Evolutionary conservation across 2,329 filamentous ascomycete genomes (phyloP).

Genomic region (Zelopaecilomyces penicillatus): DNA sequence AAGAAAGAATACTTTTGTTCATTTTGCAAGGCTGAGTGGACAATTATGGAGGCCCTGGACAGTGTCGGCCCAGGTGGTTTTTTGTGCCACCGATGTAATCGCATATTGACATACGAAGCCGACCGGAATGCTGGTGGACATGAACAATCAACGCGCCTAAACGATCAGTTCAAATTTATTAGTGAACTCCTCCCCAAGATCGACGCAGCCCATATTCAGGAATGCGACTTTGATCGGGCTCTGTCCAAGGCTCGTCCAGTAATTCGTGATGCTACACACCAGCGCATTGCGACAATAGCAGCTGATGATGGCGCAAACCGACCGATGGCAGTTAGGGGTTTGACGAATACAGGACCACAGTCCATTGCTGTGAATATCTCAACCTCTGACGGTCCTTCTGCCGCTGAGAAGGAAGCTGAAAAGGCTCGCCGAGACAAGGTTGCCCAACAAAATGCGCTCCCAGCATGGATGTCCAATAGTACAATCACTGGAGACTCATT

Average conservation of each 20-base stretch:
- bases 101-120: constrained; percentile 54
- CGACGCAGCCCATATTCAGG: constrained; percentile 65
- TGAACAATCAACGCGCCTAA: constrained; percentile 65
- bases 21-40: constrained; percentile 78
- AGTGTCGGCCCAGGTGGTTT: constrained; percentile 64
- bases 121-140: constrained; percentile 62
- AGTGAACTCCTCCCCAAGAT: constrained; percentile 69
- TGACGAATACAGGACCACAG: constrained; percentile 58
- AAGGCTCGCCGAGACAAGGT: constrained; percentile 56
- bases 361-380: constrained; percentile 64
- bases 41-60: constrained; percentile 81
- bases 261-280: constrained; percentile 57
- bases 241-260: constrained; percentile 56
- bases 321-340: constrained; percentile 61
- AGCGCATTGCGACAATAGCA: constrained; percentile 51
- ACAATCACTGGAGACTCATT: constrained; percentile 60
- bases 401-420: constrained; percentile 59
- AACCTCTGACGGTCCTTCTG: constrained; percentile 54
- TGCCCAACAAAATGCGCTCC: constrained; percentile 60
- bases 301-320: constrained; percentile 44
- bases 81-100: constrained; percentile 70
- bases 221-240: constrained; percentile 65
- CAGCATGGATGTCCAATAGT: constrained; percentile 63
- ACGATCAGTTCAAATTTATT: constrained; percentile 72
- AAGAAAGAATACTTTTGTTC: constrained; percentile 87